Conservation (phyloP, 768 basidiomycete species). For the Termitomyces sp. region DNA sequence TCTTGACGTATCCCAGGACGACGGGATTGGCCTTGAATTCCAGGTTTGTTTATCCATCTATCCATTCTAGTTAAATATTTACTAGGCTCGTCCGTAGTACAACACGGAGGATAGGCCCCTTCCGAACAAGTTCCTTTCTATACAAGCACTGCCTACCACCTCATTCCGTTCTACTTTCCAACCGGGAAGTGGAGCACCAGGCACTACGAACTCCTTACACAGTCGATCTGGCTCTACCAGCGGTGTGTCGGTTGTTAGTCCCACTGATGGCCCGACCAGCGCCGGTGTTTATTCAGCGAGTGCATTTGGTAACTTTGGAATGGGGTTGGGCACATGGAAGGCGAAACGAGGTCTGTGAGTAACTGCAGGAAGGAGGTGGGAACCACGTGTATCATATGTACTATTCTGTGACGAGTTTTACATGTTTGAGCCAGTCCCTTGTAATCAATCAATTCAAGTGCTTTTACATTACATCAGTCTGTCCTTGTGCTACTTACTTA, state of each 20-base stretch:
- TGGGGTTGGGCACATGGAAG: conserved; percentile 24
- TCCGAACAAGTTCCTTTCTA: conserved; percentile 77
- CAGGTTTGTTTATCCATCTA: conserved; percentile 47
- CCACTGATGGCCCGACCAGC: conserved; percentile 8
- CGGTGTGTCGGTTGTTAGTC: conserved; percentile 1
- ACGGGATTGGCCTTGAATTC: conserved; percentile 85
- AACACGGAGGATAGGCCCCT: conserved; percentile 85
- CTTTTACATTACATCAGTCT: not conserved
- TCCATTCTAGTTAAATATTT: not conserved
- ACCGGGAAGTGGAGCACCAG: conserved; percentile 8
- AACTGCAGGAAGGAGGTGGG: not conserved
- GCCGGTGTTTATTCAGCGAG: conserved; percentile 12
- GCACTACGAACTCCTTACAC: conserved; percentile 6
- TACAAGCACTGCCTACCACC: conserved; percentile 63
- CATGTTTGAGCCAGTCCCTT: not conserved
- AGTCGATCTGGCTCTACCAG: conserved; percentile 13
- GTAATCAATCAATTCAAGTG: not conserved
- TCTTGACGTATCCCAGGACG: conserved; percentile 78
- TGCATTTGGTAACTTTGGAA: conserved; percentile 29
- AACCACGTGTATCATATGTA: conserved; percentile 2
- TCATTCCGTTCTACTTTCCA: conserved; percentile 67
- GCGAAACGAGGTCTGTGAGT: conserved; percentile 5
- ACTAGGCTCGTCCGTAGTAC: conserved; percentile 38
- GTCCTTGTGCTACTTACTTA: not conserved
- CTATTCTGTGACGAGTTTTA: not conserved